phyloP scores from a whole-genome alignment of 306 rosid species.

The Benincasa hispida region DNA sequence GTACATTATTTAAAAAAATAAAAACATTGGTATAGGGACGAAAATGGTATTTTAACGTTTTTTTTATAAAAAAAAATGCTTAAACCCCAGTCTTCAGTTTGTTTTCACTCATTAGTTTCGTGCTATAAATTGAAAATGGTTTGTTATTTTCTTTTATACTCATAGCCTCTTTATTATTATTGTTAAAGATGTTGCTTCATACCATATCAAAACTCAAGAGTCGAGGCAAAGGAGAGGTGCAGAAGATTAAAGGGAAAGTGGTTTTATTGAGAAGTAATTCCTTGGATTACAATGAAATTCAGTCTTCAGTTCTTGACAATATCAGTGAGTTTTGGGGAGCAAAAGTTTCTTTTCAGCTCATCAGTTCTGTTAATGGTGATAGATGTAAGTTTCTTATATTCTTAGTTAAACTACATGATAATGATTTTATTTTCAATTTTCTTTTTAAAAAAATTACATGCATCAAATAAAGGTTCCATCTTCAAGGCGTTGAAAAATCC shows the following conservation, averaged over 20 bases:
- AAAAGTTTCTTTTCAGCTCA: constrained; percentile 40
- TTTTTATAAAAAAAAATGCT: not conserved
- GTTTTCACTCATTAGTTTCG: not conserved
- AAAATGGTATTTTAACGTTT: too few species aligned
- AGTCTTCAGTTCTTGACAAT: constrained; percentile 41
- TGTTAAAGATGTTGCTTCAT: not conserved
- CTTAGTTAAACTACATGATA: too few species aligned
- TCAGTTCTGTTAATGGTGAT: constrained; percentile 35
- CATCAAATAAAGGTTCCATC: too few species aligned
- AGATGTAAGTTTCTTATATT: constrained; percentile 17
- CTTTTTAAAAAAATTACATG: too few species aligned
- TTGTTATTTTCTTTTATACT: not conserved
- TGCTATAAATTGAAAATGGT: not conserved
- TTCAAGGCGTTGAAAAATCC: too few species aligned
- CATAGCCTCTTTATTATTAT: not conserved
- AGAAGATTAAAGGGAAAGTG: constrained; percentile 41
- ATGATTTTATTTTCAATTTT: too few species aligned
- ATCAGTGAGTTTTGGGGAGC: constrained; percentile 45
- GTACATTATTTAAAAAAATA: too few species aligned
- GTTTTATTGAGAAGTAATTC: constrained; percentile 68
- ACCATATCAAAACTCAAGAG: not conserved
- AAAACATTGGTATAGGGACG: too few species aligned
- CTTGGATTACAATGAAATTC: constrained; percentile 52
- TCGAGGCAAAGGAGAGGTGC: not conserved
- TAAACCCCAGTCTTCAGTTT: not conserved